These are phyloP conservation scores for Phaeodactylum tricornutum DNA, from an alignment of 108 stramenopile species.

Conservation along the genomic window DNA sequence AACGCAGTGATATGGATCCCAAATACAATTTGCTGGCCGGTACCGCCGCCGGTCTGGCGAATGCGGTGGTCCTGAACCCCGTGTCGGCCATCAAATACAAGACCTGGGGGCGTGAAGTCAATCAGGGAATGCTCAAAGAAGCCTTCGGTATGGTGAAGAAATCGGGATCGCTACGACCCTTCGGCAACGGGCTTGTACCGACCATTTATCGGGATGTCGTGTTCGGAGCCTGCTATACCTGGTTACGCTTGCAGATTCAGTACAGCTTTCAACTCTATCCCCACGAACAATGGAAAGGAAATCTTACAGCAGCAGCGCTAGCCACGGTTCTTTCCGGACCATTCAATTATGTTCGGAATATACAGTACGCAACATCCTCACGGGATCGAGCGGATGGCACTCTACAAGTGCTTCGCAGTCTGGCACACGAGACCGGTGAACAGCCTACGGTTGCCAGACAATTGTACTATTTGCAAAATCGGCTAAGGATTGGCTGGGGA, in stretches of 20 bases:
- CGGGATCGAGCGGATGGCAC: slow-evolving; percentile 12
- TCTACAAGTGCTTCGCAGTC: slow-evolving; percentile 10
- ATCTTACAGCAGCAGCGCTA: slow-evolving; percentile 30
- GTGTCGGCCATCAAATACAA: slow-evolving; percentile 40
- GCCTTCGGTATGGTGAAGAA: slow-evolving; percentile 28
- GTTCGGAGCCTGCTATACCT: slow-evolving; percentile 41
- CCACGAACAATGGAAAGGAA: slow-evolving; percentile 26
- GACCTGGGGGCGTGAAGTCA: slow-evolving; percentile 30
- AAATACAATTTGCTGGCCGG: slow-evolving; percentile 33
- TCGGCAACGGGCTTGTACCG: slow-evolving; percentile 28
- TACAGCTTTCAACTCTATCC: slow-evolving; percentile 7
- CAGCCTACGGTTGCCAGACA: slow-evolving; percentile 8
- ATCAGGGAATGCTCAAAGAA: slow-evolving; percentile 26
- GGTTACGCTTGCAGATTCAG: slow-evolving; percentile 27
- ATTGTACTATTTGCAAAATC: slow-evolving; percentile 20
- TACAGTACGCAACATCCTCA: slow-evolving; percentile 35
- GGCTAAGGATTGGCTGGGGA: slow-evolving; percentile 44
- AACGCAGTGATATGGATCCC: neutral
- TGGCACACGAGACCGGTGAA: slow-evolving; percentile 7
- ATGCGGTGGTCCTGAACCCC: slow-evolving; percentile 39
- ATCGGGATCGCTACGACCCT: slow-evolving; percentile 26
- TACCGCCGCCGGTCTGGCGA: slow-evolving; percentile 32
- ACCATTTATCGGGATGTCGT: slow-evolving; percentile 33
- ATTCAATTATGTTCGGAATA: slow-evolving; percentile 43
- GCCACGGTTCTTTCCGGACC: slow-evolving; percentile 44